phyloP scores from a whole-genome alignment of 306 rosid genomes.

The Inga oerstediana region DNA sequence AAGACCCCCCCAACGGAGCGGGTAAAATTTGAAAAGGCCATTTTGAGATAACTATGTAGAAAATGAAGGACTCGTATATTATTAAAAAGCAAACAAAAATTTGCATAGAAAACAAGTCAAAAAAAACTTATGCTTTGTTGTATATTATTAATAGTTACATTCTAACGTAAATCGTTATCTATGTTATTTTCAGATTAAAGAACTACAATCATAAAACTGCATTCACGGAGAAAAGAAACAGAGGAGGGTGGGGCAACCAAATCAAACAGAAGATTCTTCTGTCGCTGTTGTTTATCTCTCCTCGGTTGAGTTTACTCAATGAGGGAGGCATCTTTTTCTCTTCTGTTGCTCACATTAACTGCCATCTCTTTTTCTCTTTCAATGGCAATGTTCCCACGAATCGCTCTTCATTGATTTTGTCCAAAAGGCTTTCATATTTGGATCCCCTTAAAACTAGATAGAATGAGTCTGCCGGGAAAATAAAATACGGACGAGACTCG shows the following conservation, averaged over 20 bases:
- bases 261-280: constrained; percentile 11
- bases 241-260: background rate
- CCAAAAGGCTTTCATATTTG: background rate
- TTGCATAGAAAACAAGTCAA: background rate
- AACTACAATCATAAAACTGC: background rate
- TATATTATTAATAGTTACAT: no score
- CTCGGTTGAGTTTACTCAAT: constrained; percentile 4
- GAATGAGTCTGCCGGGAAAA: background rate
- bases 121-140: background rate
- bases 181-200: background rate
- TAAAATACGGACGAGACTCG: background rate
- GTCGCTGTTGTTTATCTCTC: background rate
- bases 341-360: background rate
- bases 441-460: background rate
- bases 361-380: constrained; percentile 7
- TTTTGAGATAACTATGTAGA: background rate
- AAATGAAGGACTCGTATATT: constrained; percentile 13
- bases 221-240: background rate
- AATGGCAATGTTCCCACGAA: constrained; percentile 8
- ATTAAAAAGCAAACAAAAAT: constrained; percentile 14
- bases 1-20: background rate
- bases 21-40: background rate
- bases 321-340: constrained; percentile 6
- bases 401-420: background rate
- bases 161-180: background rate